Evolutionary conservation across 805 yeast species (phyloP).

Genomic region (Tetrapisispora taiwanensis): DNA sequence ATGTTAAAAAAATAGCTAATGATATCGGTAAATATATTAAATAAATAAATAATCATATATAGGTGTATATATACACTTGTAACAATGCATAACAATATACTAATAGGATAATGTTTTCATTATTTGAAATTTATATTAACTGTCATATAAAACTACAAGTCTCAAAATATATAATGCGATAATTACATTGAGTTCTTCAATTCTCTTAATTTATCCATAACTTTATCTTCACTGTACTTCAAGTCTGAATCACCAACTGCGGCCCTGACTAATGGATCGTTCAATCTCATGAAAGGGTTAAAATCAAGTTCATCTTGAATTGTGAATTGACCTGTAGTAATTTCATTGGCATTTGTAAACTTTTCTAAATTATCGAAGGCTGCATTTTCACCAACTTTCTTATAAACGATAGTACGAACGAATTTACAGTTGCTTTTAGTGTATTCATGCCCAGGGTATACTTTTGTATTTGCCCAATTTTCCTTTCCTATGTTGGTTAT

Average conservation of each 20-base stretch:
- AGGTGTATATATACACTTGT: not conserved
- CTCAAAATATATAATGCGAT: not conserved
- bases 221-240: constrained; percentile 31
- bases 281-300: constrained; percentile 83
- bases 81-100: constrained; percentile 1
- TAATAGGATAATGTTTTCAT: no score
- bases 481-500: constrained; percentile 45
- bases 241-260: constrained; percentile 45
- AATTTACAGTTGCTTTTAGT: constrained; percentile 74
- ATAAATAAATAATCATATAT: constrained; percentile 1
- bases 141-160: no score
- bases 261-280: constrained; percentile 50
- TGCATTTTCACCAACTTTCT: constrained; percentile 29
- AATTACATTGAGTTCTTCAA: constrained; percentile 47
- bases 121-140: no score
- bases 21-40: not conserved
- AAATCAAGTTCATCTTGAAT: constrained; percentile 68
- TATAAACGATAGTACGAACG: constrained; percentile 51
- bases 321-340: constrained; percentile 80
- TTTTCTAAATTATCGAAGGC: constrained; percentile 47
- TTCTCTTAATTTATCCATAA: constrained; percentile 65
- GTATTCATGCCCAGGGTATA: constrained; percentile 95
- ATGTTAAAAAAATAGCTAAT: not conserved
- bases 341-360: constrained; percentile 46
- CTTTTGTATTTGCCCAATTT: constrained; percentile 38